Evolutionary conservation across 108 stramenopile genomes (phyloP).

Genomic region (Licmophora abbreviata): DNA sequence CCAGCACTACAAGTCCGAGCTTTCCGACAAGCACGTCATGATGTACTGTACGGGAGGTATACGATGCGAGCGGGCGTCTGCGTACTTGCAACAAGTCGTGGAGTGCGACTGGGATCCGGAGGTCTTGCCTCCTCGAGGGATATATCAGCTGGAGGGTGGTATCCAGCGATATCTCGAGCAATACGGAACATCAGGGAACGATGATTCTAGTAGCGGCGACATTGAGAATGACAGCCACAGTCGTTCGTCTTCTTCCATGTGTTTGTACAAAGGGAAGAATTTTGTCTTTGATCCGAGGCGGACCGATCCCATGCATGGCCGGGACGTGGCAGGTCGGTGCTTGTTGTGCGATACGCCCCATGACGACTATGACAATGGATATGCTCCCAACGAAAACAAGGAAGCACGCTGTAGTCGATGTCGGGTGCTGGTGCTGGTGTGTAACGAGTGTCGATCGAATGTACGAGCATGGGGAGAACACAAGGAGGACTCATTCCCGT

Average conservation of each 20-base stretch:
- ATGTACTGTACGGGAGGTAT: slow-evolving; percentile 79
- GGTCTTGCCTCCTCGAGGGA: slow-evolving; percentile 17
- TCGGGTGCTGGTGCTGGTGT: slow-evolving; percentile 71
- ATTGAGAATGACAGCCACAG: slow-evolving; percentile 4
- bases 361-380: slow-evolving; percentile 86
- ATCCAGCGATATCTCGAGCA: slow-evolving; percentile 67
- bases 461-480: too few relatives aligned
- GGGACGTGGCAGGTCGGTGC: slow-evolving; percentile 18
- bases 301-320: slow-evolving; percentile 28
- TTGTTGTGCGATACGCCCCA: slow-evolving; percentile 52
- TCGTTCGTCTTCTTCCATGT: slow-evolving; percentile 2
- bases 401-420: slow-evolving; percentile 78
- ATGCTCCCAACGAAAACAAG: slow-evolving; percentile 58
- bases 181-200: slow-evolving; percentile 15
- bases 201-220: neutral
- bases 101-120: neutral
- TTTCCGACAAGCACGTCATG: slow-evolving; percentile 52
- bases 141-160: slow-evolving; percentile 74
- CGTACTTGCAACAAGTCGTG: slow-evolving; percentile 31
- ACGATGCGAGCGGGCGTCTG: slow-evolving; percentile 69
- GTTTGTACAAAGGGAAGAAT: slow-evolving; percentile 72
- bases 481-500: too few relatives aligned
- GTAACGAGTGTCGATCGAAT: slow-evolving; percentile 50
- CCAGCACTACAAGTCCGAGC: slow-evolving; percentile 29
- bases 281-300: slow-evolving; percentile 88